A percentile compares a stretch with the other conserved stretches of the same genome.
Conservation (phyloP, 164 flowering plant species). For the Vitis rotundifolia region DNA sequence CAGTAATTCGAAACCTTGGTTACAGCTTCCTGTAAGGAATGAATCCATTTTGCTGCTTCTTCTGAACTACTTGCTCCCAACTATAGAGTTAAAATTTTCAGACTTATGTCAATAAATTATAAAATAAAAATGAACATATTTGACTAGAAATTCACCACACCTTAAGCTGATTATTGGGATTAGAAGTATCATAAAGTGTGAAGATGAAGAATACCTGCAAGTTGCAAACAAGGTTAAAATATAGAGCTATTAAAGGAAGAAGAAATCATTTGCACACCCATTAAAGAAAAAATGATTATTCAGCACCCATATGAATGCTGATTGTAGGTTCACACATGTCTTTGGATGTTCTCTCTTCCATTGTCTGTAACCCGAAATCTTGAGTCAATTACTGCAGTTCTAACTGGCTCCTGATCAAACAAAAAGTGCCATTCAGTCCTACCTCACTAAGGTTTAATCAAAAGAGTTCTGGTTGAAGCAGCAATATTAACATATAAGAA, state of each 20-base stretch:
- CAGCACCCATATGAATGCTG: background rate
- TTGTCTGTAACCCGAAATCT: slow-evolving; percentile 80
- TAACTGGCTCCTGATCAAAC: slow-evolving; percentile 60
- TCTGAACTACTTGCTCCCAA: slow-evolving; percentile 86
- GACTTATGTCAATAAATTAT: background rate
- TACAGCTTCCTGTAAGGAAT: slow-evolving; percentile 64
- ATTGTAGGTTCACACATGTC: slow-evolving; percentile 51
- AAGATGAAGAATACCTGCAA: slow-evolving; percentile 85
- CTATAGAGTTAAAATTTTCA: slow-evolving; percentile 34
- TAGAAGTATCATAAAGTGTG: slow-evolving; percentile 69
- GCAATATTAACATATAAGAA: background rate
- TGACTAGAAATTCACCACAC: slow-evolving; percentile 27
- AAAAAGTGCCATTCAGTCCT: background rate
- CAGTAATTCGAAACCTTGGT: slow-evolving; percentile 44
- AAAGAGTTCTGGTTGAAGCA: background rate
- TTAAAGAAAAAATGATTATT: background rate
- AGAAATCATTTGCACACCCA: background rate
- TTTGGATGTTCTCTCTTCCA: slow-evolving; percentile 75
- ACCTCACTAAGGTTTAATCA: no score
- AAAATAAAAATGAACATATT: background rate
- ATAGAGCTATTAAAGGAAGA: background rate
- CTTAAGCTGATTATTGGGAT: slow-evolving; percentile 78
- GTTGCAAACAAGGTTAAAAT: slow-evolving; percentile 1
- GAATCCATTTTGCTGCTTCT: slow-evolving; percentile 93
- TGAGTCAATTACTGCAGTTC: slow-evolving; percentile 71